Base-by-base conservation (phyloP, 2,329 filamentous ascomycete species). In the Neurospora sp. region DNA sequence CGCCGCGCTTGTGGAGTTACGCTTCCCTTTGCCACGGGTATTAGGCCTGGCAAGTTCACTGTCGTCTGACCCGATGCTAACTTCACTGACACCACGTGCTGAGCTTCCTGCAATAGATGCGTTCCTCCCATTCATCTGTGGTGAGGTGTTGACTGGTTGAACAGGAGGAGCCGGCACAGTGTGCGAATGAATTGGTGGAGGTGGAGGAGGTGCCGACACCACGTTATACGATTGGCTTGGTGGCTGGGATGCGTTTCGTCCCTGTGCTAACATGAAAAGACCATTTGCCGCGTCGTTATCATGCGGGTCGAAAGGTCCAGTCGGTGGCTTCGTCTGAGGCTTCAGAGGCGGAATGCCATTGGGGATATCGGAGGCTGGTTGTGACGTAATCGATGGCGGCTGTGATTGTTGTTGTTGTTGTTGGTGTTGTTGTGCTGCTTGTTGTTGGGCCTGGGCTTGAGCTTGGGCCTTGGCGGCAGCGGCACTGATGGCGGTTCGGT, bases 271-370 rank as follows among this genome's bases (percentile, higher is more conserved):
- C 87, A 97, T 91, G 76, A 93, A 96, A 0, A 99, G 85, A 38
- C 96, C 94, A 78, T 97, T 98, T 68, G 95, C 96, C 62, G 95
- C 96, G 81, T 97, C 95, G 76, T 95, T 97, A 68, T 97, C 95
- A 80, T 97, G 93, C 58, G 93, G 92, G 71, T 94, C 91, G 77
- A 93, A 96, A 4, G 90, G 87, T 69, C 92, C 91, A 0, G 86
- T 80, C 1, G 83, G 78, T 11, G 85, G 81, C 75, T 85, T 88
- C 15, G 80, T 70, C 74, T 87, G 84, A 7, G 81, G 67, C 79
- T 89, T 87, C 17, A 81, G 76, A 6, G 76, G 66, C 5, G 78
- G 72, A 7, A 77, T 74, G 58, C 79, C 82, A 78, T 84, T 84
- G 66, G 81, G 72, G 73, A 78, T 74, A 6, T 87, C 86, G 76